Evolutionary conservation across 2,329 filamentous ascomycete species (phyloP).

Genomic region (Talaromyces atroroseus): DNA sequence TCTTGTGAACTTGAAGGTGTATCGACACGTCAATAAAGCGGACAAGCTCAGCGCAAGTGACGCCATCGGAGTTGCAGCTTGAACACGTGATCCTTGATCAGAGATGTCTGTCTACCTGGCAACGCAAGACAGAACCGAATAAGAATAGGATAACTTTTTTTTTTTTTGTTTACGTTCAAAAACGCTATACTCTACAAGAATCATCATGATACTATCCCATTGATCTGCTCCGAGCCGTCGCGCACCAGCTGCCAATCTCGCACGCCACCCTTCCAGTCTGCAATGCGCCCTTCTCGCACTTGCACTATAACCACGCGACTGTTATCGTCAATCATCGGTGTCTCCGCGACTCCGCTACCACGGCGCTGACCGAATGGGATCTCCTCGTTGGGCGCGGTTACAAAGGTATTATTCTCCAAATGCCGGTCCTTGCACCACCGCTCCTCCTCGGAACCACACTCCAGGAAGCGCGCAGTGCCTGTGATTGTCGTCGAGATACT

Average conservation of each 20-base stretch:
- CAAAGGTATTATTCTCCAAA: conserved; percentile 87
- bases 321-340: conserved; percentile 64
- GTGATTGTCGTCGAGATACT: conserved; percentile 92
- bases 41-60: too few relatives aligned
- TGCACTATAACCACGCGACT: conserved; percentile 82
- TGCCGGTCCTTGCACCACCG: conserved; percentile 76
- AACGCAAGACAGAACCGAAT: background rate
- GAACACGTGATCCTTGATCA: conserved; percentile 6
- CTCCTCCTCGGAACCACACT: conserved; percentile 73
- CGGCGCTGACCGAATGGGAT: conserved; percentile 38
- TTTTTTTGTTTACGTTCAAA: background rate
- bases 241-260: conserved; percentile 61
- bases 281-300: conserved; percentile 79
- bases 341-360: conserved; percentile 24
- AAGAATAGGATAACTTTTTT: background rate
- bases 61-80: background rate
- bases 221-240: conserved; percentile 23
- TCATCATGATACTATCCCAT: conserved; percentile 21
- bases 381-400: conserved; percentile 46
- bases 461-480: conserved; percentile 71
- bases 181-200: background rate
- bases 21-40: too few relatives aligned
- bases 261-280: conserved; percentile 92
- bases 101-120: too few relatives aligned
- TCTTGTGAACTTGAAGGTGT: too few relatives aligned